These are phyloP conservation scores for Rhodotorula toruloides DNA, from an alignment of 768 basidiomycete genomes.

Conservation along the genomic window DNA sequence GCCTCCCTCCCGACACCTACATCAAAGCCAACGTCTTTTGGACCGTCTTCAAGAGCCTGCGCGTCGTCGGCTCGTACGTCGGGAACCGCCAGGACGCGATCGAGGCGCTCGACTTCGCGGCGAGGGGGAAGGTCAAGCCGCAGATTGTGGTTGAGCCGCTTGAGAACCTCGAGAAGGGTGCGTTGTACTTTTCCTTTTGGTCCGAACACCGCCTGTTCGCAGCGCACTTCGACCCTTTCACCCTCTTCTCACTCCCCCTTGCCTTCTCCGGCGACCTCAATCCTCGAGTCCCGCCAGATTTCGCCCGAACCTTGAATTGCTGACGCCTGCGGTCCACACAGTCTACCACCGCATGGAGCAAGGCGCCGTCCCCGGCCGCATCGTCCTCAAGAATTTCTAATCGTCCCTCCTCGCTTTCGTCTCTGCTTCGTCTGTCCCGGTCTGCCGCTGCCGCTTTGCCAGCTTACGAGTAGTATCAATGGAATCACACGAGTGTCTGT, in stretches of 20 bases:
- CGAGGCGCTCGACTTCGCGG: slow-evolving; percentile 74
- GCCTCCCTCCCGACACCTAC: slow-evolving; percentile 61
- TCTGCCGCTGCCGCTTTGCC: too few species aligned
- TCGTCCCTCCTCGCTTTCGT: too few species aligned
- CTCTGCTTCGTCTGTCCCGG: too few species aligned
- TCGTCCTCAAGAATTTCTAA: slow-evolving; percentile 40
- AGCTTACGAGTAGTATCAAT: too few species aligned
- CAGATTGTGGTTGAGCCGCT: slow-evolving; percentile 69
- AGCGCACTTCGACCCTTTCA: too few species aligned
- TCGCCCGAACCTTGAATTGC: too few species aligned
- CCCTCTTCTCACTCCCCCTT: too few species aligned
- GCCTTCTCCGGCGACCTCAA: too few species aligned
- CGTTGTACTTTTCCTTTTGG: too few species aligned
- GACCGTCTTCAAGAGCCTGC: slow-evolving; percentile 50
- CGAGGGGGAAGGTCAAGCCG: slow-evolving; percentile 66
- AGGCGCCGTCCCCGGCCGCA: slow-evolving; percentile 40
- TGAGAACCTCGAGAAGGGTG: slow-evolving; percentile 79
- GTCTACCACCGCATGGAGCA: slow-evolving; percentile 39
- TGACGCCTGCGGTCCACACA: too few species aligned
- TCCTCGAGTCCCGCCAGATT: too few species aligned
- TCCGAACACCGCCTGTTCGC: slow-evolving; percentile 44
- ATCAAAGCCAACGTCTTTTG: slow-evolving; percentile 64
- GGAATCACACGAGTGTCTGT: too few species aligned
- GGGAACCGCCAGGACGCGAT: slow-evolving; percentile 75
- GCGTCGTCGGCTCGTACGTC: slow-evolving; percentile 50